Percentiles rank a stretch among this genome's conserved stretches.
Evolutionary conservation across 1,284 basidiomycete genomes (phyloP).

Genomic region (Nidula niveotomentosa): DNA sequence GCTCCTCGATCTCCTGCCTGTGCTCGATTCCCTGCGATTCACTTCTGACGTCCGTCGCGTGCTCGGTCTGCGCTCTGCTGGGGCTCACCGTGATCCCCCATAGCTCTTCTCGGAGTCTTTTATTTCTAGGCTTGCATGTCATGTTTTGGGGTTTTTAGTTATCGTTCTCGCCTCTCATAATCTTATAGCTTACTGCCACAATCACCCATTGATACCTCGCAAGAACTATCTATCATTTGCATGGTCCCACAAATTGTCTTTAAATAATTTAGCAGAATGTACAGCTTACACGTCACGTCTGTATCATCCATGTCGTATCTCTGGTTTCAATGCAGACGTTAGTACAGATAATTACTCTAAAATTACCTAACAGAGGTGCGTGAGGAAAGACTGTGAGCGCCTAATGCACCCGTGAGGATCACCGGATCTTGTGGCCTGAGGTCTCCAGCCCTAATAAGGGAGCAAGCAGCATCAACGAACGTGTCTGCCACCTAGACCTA

Average conservation of each 20-base stretch:
- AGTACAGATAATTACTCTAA: neutral
- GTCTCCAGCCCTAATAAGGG: conserved; percentile 1
- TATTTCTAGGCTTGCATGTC: conserved; percentile 4
- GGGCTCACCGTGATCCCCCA: conserved; percentile 18
- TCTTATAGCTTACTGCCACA: conserved; percentile 3
- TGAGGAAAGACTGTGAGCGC: neutral
- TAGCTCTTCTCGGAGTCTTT: conserved; percentile 9
- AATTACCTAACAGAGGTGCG: neutral
- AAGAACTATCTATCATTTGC: conserved; percentile 17
- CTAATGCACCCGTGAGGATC: neutral
- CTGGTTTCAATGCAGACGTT: too few species aligned
- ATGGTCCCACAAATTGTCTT: conserved; percentile 14
- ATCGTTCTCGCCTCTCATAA: neutral
- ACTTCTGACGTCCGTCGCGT: conserved; percentile 94
- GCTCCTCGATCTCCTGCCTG: conserved; percentile 90
- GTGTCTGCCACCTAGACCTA: too few species aligned
- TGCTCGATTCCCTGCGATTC: conserved; percentile 94
- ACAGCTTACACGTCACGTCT: conserved; percentile 12
- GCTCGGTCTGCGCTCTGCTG: conserved; percentile 74
- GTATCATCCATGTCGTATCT: too few species aligned
- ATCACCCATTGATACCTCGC: conserved; percentile 22
- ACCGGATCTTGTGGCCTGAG: conserved; percentile 1
- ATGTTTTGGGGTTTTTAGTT: neutral
- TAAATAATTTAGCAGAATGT: conserved; percentile 25
- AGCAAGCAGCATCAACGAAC: too few species aligned